These are phyloP conservation scores for Marchantia paleacea DNA, from an alignment of 225 moss, liverwort and hornwort species.

Conservation along the genomic window DNA sequence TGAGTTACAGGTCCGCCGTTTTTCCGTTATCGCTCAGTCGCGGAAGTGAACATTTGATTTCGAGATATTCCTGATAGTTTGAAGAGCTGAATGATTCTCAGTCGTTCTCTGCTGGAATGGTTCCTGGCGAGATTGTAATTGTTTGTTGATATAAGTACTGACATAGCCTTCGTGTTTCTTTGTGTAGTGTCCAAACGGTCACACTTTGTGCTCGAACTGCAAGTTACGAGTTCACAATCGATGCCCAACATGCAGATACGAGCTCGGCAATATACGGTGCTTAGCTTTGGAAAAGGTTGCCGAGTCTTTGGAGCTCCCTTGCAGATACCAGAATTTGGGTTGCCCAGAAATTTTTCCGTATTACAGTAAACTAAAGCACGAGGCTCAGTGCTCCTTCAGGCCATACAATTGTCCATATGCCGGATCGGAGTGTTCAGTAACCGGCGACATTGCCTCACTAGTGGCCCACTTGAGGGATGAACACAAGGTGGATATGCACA, in stretches of 20 bases:
- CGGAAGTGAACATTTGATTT: background rate
- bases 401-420: conserved; percentile 98
- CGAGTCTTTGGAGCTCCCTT: conserved; percentile 93
- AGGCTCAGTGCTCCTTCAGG: conserved; percentile 89
- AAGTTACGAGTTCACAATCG: conserved; percentile 97
- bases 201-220: conserved; percentile 97
- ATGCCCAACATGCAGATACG: conserved; percentile 98
- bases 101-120: too few relatives aligned
- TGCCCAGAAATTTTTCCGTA: conserved; percentile 98
- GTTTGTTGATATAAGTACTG: too few relatives aligned
- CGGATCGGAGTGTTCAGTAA: conserved; percentile 95
- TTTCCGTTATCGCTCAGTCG: background rate
- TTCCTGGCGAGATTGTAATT: background rate
- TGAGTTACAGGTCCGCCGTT: background rate
- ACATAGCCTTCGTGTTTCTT: background rate
- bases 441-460: conserved; percentile 85
- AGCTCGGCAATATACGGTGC: conserved; percentile 95
- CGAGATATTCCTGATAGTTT: background rate
- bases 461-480: conserved; percentile 96
- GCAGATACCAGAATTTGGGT: conserved; percentile 87
- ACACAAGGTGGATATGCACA: conserved; percentile 99
- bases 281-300: conserved; percentile 97
- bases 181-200: conserved; percentile 97
- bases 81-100: background rate
- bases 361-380: conserved; percentile 98